phyloP scores from a whole-genome alignment of 352 stramenopile genomes.

The Pythium brachiatum region DNA sequence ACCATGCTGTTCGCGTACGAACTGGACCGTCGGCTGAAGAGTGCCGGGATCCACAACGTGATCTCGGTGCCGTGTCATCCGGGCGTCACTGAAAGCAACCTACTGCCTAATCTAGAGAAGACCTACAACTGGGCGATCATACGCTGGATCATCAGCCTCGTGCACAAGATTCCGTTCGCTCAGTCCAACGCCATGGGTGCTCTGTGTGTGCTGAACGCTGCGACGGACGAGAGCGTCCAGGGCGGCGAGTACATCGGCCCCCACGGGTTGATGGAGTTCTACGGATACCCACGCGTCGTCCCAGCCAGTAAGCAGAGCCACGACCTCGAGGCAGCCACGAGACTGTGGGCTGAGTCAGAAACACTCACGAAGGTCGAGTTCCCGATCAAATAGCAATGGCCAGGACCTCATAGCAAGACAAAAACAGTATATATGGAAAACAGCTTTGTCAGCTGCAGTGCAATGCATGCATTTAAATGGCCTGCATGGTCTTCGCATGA shows the following conservation, averaged over 20 bases:
- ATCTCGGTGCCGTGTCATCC: slow-evolving; percentile 79
- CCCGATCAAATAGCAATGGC: slow-evolving; percentile 12
- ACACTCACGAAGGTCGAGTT: slow-evolving; percentile 20
- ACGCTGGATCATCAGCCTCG: slow-evolving; percentile 41
- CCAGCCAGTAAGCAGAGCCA: slow-evolving; percentile 50
- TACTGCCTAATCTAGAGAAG: slow-evolving; percentile 56
- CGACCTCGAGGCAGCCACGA: slow-evolving; percentile 10
- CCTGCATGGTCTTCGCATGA: no score
- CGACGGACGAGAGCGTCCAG: slow-evolving; percentile 39
- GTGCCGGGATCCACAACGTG: slow-evolving; percentile 37
- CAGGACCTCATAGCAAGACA: no score
- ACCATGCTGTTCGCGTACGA: slow-evolving; percentile 46
- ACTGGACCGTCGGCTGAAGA: slow-evolving; percentile 35
- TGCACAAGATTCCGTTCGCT: slow-evolving; percentile 59
- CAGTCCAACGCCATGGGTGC: slow-evolving; percentile 58
- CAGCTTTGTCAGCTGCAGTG: no score
- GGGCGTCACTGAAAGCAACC: slow-evolving; percentile 71
- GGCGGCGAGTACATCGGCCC: slow-evolving; percentile 59
- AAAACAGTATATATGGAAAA: no score
- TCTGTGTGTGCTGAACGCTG: slow-evolving; percentile 50
- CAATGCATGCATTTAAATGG: no score
- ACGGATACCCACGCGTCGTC: slow-evolving; percentile 52
- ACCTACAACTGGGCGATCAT: slow-evolving; percentile 55
- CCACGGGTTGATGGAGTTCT: slow-evolving; percentile 56
- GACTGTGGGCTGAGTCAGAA: slow-evolving; percentile 18